Base-by-base conservation (phyloP, 1,139 yeast genomes). In the Candida sojae region DNA sequence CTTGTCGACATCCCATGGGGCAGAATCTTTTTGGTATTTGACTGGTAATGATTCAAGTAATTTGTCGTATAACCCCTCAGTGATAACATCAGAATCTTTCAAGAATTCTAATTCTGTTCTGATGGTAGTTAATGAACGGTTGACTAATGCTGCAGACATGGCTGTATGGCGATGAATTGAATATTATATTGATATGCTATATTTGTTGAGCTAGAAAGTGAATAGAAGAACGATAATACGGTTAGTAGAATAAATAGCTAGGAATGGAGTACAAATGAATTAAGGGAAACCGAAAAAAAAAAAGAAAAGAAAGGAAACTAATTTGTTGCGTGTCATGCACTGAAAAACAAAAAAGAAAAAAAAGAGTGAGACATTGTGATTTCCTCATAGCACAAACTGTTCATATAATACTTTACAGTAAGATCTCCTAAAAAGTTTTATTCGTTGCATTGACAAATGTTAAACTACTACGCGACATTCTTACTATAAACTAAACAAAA, bases 91-190 rank as follows among this genome's bases (percentile, higher is more conserved):
- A 1, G 95, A 86, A 58, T 89, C 96, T 46, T 70, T 73, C 46
- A 91, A 74, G 63, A 90, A 90, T 64, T 89, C 96, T 46, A 91
- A 79, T 63, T 91, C 89, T 10, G 91, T 88, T 65, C 83, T 82
- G 49, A 89, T 72, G 11, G 85, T 83, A 3, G 92, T 83, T 54
- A 89, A 69, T 3, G 96, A 88, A 60, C 96, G 83, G 70, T 88
- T 89, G 52, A 88, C 81, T 45, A 83, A 71, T 1, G 95, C 87
- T 9, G 82, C 77, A 8, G 79, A 73, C 80, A 75, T 75, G 33
- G 30, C n/a, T 31, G 21, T 38, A 8, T 33, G 35, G 34, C 11
- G 28, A 26, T 31, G 3, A 6, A 9, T 13, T 13, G 33, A 9
- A 26, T 25, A 10, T 4, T 25, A 39, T 21, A 39, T 10, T 21